phyloP scores from a whole-genome alignment of 2,329 filamentous ascomycete species.

The Endothia cerciana region DNA sequence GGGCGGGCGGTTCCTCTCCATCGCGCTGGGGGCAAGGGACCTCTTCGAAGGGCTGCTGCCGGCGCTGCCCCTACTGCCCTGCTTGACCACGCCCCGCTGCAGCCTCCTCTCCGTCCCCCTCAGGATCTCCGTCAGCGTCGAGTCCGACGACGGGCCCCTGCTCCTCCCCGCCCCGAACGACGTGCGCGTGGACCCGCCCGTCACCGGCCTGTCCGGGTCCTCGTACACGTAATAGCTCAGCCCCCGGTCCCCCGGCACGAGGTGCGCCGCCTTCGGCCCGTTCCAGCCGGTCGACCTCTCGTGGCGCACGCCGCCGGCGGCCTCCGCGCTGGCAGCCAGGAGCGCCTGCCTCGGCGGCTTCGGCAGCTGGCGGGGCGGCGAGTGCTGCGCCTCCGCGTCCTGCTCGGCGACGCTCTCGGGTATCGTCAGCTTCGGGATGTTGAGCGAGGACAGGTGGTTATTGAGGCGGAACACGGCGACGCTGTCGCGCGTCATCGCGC shows the following conservation, averaged over 20 bases:
- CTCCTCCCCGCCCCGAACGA: conserved; percentile 29
- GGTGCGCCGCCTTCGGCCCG: conserved; percentile 9
- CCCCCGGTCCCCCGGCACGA: conserved; percentile 15
- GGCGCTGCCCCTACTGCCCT: conserved; percentile 1
- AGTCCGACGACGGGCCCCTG: conserved; percentile 46
- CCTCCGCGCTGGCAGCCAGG: conserved; percentile 20
- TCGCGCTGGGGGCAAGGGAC: conserved; percentile 20
- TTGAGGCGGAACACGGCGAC: conserved; percentile 18
- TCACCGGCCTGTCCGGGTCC: conserved; percentile 22
- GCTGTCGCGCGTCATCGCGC: conserved; percentile 4
- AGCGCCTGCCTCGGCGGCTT: conserved; percentile 28
- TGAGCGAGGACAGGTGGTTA: conserved; percentile 19
- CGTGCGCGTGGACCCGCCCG: conserved; percentile 18
- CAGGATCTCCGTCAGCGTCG: conserved; percentile 55
- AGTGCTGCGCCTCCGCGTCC: conserved; percentile 7
- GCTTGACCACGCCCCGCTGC: conserved; percentile 34
- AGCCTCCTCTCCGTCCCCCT: conserved; percentile 57
- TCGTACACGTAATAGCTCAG: conserved; percentile 27
- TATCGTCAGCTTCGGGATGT: conserved; percentile 4
- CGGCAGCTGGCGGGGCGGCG: conserved; percentile 28
- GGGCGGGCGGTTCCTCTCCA: conserved; percentile 36
- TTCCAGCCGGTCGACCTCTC: not conserved
- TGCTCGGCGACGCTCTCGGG: conserved; percentile 25
- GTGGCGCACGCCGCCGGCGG: conserved; percentile 2
- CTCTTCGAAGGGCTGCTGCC: conserved; percentile 1